These are phyloP conservation scores for Aegilops speltoides DNA, from an alignment of 176 grass and related monocot genomes.

Conservation along the genomic window DNA sequence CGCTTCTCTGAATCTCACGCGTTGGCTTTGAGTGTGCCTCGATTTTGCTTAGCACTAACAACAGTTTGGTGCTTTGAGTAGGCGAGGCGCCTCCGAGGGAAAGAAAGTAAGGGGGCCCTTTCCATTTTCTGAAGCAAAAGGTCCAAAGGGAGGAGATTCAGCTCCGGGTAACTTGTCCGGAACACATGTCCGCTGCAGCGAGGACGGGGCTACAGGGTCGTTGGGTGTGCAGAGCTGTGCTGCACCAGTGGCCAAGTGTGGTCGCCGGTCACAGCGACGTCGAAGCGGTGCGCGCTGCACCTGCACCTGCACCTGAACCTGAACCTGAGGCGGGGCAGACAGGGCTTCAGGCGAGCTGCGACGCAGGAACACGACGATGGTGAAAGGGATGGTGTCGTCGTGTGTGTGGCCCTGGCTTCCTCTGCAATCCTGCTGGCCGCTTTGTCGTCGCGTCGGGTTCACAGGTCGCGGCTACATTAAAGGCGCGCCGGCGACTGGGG, in stretches of 20 bases:
- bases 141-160: neutral
- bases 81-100: neutral
- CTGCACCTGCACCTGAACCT: neutral
- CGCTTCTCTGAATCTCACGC: slow-evolving; percentile 26
- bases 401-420: neutral
- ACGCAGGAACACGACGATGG: neutral
- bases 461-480: neutral
- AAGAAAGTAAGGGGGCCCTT: neutral
- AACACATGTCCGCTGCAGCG: neutral
- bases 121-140: slow-evolving; percentile 47
- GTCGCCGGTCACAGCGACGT: neutral
- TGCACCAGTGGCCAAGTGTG: neutral
- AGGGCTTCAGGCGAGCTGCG: no score
- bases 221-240: neutral
- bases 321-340: no score
- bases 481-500: no score
- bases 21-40: neutral
- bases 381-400: no score
- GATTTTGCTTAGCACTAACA: slow-evolving; percentile 12
- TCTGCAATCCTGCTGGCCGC: no score
- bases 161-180: neutral
- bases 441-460: neutral
- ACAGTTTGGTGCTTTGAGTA: slow-evolving; percentile 23
- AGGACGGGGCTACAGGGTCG: neutral
- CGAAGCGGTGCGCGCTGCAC: neutral